These are phyloP conservation scores for Tylopilus sp. DNA, from an alignment of 1,284 basidiomycete genomes.

Conservation along the genomic window DNA sequence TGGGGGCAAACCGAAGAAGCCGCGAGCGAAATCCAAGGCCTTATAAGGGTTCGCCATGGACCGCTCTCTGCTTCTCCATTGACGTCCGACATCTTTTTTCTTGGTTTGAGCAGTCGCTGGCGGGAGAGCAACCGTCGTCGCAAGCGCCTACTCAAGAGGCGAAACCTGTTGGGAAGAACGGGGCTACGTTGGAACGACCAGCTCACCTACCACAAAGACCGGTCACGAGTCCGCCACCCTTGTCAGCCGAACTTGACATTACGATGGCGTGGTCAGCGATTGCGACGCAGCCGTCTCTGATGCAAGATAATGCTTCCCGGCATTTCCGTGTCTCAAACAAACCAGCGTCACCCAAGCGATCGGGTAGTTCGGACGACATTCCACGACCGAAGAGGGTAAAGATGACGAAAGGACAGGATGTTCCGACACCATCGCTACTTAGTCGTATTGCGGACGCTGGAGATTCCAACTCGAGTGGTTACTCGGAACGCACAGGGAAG, in stretches of 20 bases:
- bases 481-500: constrained; percentile 15
- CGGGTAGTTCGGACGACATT: constrained; percentile 20
- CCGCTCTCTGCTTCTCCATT: constrained; percentile 43
- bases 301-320: constrained; percentile 14
- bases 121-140: constrained; percentile 25
- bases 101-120: constrained; percentile 52
- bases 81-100: constrained; percentile 45
- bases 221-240: constrained; percentile 6
- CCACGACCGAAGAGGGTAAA: constrained; percentile 23
- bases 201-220: constrained; percentile 31
- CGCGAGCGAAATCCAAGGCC: constrained; percentile 42
- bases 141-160: constrained; percentile 18
- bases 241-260: constrained; percentile 15
- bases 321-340: constrained; percentile 6
- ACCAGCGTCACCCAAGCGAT: constrained; percentile 24
- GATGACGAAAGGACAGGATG: constrained; percentile 21
- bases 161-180: constrained; percentile 17
- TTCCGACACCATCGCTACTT: constrained; percentile 25
- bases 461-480: constrained; percentile 14
- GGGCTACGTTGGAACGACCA: constrained; percentile 20
- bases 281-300: constrained; percentile 8
- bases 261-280: constrained; percentile 13
- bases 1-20: constrained; percentile 28
- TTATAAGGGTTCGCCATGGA: constrained; percentile 66
- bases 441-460: constrained; percentile 33